Evolutionary conservation across 306 rosid genomes (phyloP).

Genomic region (Malus asiatica): DNA sequence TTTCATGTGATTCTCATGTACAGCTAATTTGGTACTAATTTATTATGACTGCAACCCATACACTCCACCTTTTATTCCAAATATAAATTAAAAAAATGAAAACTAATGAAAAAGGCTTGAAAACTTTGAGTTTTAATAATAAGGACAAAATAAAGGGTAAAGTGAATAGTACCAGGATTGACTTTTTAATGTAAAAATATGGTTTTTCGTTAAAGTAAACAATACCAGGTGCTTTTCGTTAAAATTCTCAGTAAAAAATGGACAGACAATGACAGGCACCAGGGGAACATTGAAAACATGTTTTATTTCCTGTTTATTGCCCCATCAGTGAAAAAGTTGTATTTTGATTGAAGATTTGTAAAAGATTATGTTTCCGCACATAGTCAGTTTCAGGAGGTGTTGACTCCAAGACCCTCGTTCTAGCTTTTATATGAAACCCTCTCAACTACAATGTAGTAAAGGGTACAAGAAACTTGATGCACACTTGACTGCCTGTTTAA

Average conservation of each 20-base stretch:
- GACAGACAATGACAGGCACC: neutral
- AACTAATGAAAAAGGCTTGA: too few relatives aligned
- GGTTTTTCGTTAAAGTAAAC: too few relatives aligned
- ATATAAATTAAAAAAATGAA: too few relatives aligned
- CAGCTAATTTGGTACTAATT: too few relatives aligned
- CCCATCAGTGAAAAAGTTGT: neutral
- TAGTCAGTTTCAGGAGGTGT: neutral
- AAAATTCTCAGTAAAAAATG: too few relatives aligned
- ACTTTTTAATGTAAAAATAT: too few relatives aligned
- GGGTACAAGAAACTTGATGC: neutral
- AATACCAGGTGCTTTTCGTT: too few relatives aligned
- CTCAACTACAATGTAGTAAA: neutral
- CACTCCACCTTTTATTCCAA: neutral
- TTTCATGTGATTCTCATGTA: too few relatives aligned
- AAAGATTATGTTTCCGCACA: neutral
- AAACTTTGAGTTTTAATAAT: too few relatives aligned
- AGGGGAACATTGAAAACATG: neutral
- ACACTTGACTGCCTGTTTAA: slow-evolving; percentile 8
- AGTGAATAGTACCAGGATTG: too few relatives aligned
- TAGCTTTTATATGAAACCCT: neutral
- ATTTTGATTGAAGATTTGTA: neutral
- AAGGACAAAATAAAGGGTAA: too few relatives aligned
- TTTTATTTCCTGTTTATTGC: neutral
- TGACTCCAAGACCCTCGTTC: neutral
- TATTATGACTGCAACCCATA: neutral